Base-by-base conservation (phyloP, 768 basidiomycete species). In the Mycena pura region DNA sequence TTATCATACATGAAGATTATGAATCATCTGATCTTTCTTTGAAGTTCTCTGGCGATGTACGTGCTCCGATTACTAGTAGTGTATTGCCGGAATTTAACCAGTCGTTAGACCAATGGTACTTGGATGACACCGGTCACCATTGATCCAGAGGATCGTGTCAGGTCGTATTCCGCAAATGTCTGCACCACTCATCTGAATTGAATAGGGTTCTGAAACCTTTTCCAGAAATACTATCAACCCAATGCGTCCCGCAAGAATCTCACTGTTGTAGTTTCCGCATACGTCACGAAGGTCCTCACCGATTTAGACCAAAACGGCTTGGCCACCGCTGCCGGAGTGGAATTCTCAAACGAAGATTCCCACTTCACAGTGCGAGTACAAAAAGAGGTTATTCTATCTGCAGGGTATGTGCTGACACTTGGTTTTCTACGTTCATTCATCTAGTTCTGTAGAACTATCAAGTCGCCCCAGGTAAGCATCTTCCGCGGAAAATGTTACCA, bases 171-270 rank as follows among this genome's bases (percentile, higher is more conserved):
- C 7, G 59, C 59, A 24, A 60, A 60, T 32, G 59, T 60, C 6
- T 10, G 47, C 46, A 28, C 36, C 49, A n/a, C 27, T 17, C 31
- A 27, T 51, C 14, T 32, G 15, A 8, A 38, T 46, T 5, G 17
- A 27, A n/a, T 55, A 40, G 10, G 34, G 46, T 41, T 40, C 49
- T 40, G 22, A 58, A 43, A 21, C 36, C 15, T 19, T 14, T 41
- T 27, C 14, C 39, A 60, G 58, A 57, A 48, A 43, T 75, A 62
- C 45, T 70, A 71, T 53, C 41, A 59, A 19, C 71, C 72, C 6
- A 69, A 69, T 25, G 49, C 67, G 6, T 52, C 60, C 11, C 67
- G 75, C 10, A 39, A 55, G 3, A 78, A 78, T 53, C 65, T 78
- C 1, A 61, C 51, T 3, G 74, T 77, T 4, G 65, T 77, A 2